Evolutionary conservation across 345 rosid genomes (phyloP).

Genomic region (Sapria himalayana): DNA sequence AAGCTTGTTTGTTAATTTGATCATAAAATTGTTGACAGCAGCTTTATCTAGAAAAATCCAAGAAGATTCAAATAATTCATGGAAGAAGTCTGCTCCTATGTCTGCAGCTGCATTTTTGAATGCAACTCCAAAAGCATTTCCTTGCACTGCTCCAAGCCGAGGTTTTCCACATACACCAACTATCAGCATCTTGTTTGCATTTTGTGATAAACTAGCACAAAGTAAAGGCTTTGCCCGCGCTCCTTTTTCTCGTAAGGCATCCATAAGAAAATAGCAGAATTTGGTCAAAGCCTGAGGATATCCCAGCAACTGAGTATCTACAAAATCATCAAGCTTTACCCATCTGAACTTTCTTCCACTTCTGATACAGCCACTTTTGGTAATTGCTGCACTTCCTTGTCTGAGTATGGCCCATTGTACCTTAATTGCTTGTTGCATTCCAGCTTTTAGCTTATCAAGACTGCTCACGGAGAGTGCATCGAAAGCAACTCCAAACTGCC

Average conservation of each 20-base stretch:
- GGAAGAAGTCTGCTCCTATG: slow-evolving; percentile 66
- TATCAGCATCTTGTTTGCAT: slow-evolving; percentile 49
- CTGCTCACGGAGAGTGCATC: slow-evolving; percentile 72
- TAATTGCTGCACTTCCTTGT: slow-evolving; percentile 88
- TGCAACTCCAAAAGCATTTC: slow-evolving; percentile 77
- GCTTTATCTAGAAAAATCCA: slow-evolving; percentile 72
- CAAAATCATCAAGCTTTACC: slow-evolving; percentile 77
- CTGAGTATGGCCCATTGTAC: slow-evolving; percentile 77
- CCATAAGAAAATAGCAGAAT: slow-evolving; percentile 90
- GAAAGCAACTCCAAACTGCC: slow-evolving; percentile 82
- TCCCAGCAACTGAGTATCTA: slow-evolving; percentile 55
- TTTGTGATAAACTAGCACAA: slow-evolving; percentile 59
- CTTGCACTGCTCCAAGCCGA: slow-evolving; percentile 74
- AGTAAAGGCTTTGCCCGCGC: slow-evolving; percentile 80
- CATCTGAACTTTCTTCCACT: slow-evolving; percentile 92
- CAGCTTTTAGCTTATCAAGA: slow-evolving; percentile 46
- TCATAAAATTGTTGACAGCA: slow-evolving; percentile 72
- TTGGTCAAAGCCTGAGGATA: slow-evolving; percentile 90
- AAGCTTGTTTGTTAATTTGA: slow-evolving; percentile 66
- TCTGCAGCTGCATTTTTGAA: slow-evolving; percentile 76
- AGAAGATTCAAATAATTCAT: slow-evolving; percentile 90
- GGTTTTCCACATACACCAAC: slow-evolving; percentile 93
- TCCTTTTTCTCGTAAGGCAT: slow-evolving; percentile 89
- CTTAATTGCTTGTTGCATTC: slow-evolving; percentile 91
- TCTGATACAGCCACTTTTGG: slow-evolving; percentile 56